These are phyloP conservation scores for Aegilops umbellulata DNA, from an alignment of 176 grass and related monocot genomes.

Conservation along the genomic window DNA sequence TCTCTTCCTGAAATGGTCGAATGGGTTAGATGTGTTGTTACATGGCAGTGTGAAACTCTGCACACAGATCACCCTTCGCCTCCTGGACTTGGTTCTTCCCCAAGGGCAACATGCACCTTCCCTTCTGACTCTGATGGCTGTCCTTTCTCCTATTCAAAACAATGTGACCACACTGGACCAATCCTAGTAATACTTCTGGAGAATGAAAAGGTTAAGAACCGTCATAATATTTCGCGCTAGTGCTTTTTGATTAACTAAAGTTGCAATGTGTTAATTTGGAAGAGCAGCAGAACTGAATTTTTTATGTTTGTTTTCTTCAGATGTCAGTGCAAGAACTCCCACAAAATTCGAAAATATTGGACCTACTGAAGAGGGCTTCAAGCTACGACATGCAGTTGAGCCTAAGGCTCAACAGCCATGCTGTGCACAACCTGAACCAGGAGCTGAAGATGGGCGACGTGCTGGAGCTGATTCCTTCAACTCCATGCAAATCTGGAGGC, in stretches of 20 bases:
- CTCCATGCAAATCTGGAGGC: slow-evolving; percentile 36
- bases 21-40: slow-evolving; percentile 59
- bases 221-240: neutral
- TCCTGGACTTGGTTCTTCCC: slow-evolving; percentile 27
- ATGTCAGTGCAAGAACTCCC: slow-evolving; percentile 67
- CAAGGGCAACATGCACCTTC: slow-evolving; percentile 26
- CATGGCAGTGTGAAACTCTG: slow-evolving; percentile 53
- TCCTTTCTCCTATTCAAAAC: slow-evolving; percentile 40
- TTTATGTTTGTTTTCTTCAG: slow-evolving; percentile 38
- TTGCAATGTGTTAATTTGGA: neutral
- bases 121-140: slow-evolving; percentile 33
- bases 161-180: slow-evolving; percentile 38
- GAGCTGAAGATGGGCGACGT: slow-evolving; percentile 63
- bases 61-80: slow-evolving; percentile 36
- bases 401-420: slow-evolving; percentile 43
- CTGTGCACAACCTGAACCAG: slow-evolving; percentile 35
- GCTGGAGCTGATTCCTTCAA: slow-evolving; percentile 47
- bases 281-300: slow-evolving; percentile 1
- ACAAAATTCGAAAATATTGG: slow-evolving; percentile 34
- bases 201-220: slow-evolving; percentile 45
- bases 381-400: slow-evolving; percentile 24
- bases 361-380: slow-evolving; percentile 47
- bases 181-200: slow-evolving; percentile 59
- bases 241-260: neutral
- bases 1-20: slow-evolving; percentile 63